Base-by-base conservation (phyloP, 805 yeast species). In the Barnettozyma populi region DNA sequence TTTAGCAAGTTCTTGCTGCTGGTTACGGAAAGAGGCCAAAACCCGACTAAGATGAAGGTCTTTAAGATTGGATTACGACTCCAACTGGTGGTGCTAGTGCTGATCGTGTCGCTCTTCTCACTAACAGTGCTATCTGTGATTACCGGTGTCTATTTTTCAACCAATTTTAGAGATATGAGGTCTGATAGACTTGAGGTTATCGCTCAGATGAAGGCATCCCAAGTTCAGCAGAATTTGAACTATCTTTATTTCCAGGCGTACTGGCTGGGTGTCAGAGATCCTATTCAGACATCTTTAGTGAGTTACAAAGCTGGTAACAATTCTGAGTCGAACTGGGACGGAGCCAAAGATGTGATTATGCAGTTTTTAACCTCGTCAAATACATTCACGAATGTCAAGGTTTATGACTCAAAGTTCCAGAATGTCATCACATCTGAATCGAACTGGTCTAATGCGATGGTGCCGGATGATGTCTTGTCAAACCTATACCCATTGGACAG, bases 191-290 rank as follows among this genome's bases (percentile, higher is more conserved):
- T 90, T 23, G 78, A 78, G 56, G 87, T 87, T 39, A 86, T 89
- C 19, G 86, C 96, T 2, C 86, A 86, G 62, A 69, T 90, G 47
- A 89, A 88, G 63, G 80, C 92, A 0, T 77, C 90, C 0, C 96
- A 90, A 63, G 70, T 89, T 19, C 75, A 74, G 46, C 96, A 88
- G 65, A 76, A 79, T 36, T 68, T 86, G 49, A 76, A 76, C 49
- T 75, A 72, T 51, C 69, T 79, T 24, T 83, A 80, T 61, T 86
- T 82, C 59, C 95, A 88, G 63, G 75, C 82, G 2, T 74, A 75
- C 48, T 81, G 85, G 71, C 67, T 89, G 9, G 68, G 87, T 1
- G 71, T 79, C 3, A 74, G 82, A 55, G 86, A 80, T 48, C 64
- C 82, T 1, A 61, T 90, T 8, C 83, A 81, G 52, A 57, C 65